Evolutionary conservation across 2,329 filamentous ascomycete species (phyloP), one percentile per base, ranked within the genome.

Genomic region (Aureobasidium pullulans): DNA sequence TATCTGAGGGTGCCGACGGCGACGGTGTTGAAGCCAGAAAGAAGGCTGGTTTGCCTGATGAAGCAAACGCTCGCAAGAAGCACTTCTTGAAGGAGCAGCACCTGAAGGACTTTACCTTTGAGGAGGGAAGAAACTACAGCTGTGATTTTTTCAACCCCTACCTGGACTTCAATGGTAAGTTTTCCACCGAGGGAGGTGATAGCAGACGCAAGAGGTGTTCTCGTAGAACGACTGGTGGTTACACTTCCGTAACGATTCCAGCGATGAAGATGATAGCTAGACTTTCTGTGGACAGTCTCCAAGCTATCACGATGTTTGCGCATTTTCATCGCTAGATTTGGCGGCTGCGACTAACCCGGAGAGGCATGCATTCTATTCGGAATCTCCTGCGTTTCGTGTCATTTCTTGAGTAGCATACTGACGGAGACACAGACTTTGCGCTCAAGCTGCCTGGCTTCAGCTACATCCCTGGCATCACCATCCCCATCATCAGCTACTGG

Each of bases 81-180:
- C 75, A 77, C 66, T 88, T 87, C 66, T 73, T 88, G 58, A 76
- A 77, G 4, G 77, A 84, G 66, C 71, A 72, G 23, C 78, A 81
- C 60, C 73, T 84, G 64, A 78, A 79, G 63, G 71, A 72, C 1
- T 88, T 86, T 68, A 75, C 74, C 10, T 88, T 87, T 69, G 83
- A 87, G 67, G 76, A 76, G 52, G 85, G 83, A 0, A 76, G 84
- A 63, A 74, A 78, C 60, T 88, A 88, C 73, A 74, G 78, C 61
- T 81, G 79, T 63, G 86, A 89, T 70, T 97, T 99, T 73, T 96
- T 87, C 73, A 97, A 97, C 71, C 88, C 89, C 1, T 96, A 96
- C 73, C 74, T 99, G 47, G 90, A 96, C 72, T 96, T 97, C 71
- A 87, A 85, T 68, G 82, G 82, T 83, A 54, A 32, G 65, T 57